Evolutionary conservation across 164 flowering plant genomes (phyloP).

Genomic region (Tinospora cordifolia): DNA sequence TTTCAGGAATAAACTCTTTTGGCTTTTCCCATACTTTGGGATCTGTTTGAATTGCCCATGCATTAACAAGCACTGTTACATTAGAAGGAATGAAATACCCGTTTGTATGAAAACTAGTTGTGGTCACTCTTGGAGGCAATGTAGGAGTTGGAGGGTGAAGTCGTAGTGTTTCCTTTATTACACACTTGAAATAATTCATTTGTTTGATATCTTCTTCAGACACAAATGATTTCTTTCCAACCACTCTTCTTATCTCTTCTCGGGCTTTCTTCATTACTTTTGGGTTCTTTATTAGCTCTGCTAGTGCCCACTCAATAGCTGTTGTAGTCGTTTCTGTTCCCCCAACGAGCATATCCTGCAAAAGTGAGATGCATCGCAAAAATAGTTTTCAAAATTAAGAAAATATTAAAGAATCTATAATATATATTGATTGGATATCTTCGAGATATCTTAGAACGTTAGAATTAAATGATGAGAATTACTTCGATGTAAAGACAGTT

Average conservation of each 20-base stretch:
- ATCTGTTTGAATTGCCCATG: conserved; percentile 16
- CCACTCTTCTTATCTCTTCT: conserved; percentile 16
- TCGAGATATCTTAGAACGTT: no score
- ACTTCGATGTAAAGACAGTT: no score
- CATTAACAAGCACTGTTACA: conserved; percentile 10
- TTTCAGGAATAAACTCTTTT: conserved; percentile 14
- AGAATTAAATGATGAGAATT: no score
- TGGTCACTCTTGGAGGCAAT: conserved; percentile 5
- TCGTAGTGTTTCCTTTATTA: conserved; percentile 14
- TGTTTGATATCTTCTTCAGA: conserved; percentile 8
- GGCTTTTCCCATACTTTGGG: conserved; percentile 11
- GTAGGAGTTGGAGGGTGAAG: conserved; percentile 9
- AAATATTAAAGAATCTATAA: no score
- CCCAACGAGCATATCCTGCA: conserved; percentile 12
- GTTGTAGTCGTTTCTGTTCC: conserved; percentile 8
- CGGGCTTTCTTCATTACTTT: conserved; percentile 13
- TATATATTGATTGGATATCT: no score
- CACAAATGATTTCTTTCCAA: conserved; percentile 9
- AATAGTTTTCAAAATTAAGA: no score
- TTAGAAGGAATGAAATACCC: conserved; percentile 11
- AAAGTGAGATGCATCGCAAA: neutral
- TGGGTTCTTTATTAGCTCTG: conserved; percentile 15
- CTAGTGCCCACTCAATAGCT: conserved; percentile 11
- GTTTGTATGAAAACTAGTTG: neutral
- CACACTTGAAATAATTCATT: conserved; percentile 10